Conservation (phyloP, 495 filamentous ascomycete genomes). For the Aspergillus nidulans region DNA sequence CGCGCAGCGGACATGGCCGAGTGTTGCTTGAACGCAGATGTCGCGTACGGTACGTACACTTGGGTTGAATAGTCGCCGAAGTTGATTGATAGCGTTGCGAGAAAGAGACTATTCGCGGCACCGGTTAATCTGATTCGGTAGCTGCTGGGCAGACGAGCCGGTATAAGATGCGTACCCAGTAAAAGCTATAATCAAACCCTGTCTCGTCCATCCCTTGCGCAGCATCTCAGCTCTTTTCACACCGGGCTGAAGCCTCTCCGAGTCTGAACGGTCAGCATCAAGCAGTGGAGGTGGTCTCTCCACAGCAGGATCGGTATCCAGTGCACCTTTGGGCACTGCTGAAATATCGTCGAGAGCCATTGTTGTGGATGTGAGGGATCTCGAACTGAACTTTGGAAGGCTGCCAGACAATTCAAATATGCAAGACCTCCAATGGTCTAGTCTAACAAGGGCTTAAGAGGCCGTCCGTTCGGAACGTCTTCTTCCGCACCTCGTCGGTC, state of each 20-base stretch:
- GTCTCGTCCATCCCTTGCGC: conserved; percentile 21
- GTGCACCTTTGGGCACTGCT: background rate
- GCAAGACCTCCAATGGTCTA: too few relatives aligned
- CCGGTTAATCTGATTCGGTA: too few relatives aligned
- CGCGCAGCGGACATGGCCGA: conserved; percentile 24
- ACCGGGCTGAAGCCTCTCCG: conserved; percentile 19
- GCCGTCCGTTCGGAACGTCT: too few relatives aligned
- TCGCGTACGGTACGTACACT: conserved; percentile 21
- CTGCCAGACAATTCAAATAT: too few relatives aligned
- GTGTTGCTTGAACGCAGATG: conserved; percentile 22
- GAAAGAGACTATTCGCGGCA: conserved; percentile 20
- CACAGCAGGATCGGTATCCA: background rate
- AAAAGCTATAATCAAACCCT: conserved; percentile 20
- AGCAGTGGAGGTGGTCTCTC: background rate
- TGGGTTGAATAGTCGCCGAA: conserved; percentile 23
- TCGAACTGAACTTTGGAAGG: too few relatives aligned
- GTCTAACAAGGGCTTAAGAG: too few relatives aligned
- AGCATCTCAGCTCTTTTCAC: conserved; percentile 21
- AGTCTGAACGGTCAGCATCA: background rate
- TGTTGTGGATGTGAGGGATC: background rate
- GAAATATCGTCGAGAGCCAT: background rate
- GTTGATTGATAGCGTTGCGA: conserved; percentile 23
- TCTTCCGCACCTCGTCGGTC: too few relatives aligned
- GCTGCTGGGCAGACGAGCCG: too few relatives aligned
- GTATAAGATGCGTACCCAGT: conserved; percentile 17